Evolutionary conservation across 176 grass and related monocot species (phyloP).

Genomic region (Triticum dicoccoides): DNA sequence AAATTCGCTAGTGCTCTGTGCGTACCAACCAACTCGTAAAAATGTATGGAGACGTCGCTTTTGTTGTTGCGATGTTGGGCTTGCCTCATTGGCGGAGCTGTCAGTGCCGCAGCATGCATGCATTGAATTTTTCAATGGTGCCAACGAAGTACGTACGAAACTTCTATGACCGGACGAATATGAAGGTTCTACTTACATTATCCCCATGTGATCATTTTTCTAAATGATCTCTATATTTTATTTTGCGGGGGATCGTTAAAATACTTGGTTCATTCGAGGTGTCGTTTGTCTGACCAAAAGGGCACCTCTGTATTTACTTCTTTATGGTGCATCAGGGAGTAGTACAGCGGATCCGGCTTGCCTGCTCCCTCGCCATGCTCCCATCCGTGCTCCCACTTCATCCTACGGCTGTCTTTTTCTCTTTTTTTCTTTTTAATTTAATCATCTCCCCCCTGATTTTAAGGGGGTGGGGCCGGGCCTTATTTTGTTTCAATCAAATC

Average conservation of each 20-base stretch:
- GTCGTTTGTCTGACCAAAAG: neutral
- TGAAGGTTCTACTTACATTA: neutral
- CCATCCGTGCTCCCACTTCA: too few relatives aligned
- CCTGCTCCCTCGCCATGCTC: too few relatives aligned
- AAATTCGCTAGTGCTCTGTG: conserved; percentile 10
- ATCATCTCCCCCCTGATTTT: too few relatives aligned
- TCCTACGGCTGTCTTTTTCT: too few relatives aligned
- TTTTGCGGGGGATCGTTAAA: too few relatives aligned
- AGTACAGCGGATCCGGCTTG: neutral
- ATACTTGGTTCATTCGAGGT: neutral
- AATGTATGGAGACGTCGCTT: neutral
- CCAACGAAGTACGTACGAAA: conserved; percentile 16
- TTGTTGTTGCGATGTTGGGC: neutral
- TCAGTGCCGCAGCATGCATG: neutral
- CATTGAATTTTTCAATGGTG: conserved; percentile 14
- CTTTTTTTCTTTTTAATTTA: too few relatives aligned
- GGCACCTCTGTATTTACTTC: neutral
- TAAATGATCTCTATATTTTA: too few relatives aligned
- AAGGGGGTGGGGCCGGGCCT: too few relatives aligned
- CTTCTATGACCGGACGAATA: conserved; percentile 23
- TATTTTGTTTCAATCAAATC: too few relatives aligned
- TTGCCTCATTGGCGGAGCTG: neutral
- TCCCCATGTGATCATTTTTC: too few relatives aligned
- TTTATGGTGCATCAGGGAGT: neutral
- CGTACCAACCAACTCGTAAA: conserved; percentile 25